phyloP scores from a whole-genome alignment of 768 basidiomycete genomes.

The Lyophyllum semitale region DNA sequence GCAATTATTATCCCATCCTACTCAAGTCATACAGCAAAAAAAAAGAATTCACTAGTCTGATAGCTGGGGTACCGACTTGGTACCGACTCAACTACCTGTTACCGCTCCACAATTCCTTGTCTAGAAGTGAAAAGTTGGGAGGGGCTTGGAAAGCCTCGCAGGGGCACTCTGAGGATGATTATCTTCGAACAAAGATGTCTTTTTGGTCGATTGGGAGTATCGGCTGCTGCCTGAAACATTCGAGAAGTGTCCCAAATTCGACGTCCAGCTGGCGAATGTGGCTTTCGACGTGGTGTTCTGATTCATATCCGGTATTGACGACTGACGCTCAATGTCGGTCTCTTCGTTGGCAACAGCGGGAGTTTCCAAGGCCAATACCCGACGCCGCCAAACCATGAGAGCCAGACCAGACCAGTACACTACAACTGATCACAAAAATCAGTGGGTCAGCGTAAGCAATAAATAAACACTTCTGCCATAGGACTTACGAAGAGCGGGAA shows the following conservation, averaged over 20 bases:
- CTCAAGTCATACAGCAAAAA: too few species aligned
- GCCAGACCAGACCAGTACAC: slow-evolving; percentile 12
- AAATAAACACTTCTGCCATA: not conserved
- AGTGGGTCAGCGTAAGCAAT: not conserved
- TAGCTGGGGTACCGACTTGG: too few species aligned
- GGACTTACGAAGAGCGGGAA: slow-evolving; percentile 50
- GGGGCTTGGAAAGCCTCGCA: slow-evolving; percentile 20
- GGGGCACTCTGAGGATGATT: not conserved
- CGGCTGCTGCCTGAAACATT: slow-evolving; percentile 1
- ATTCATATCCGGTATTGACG: not conserved
- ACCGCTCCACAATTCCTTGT: not conserved
- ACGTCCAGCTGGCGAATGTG: not conserved
- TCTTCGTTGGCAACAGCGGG: slow-evolving; percentile 7
- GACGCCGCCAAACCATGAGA: slow-evolving; percentile 15
- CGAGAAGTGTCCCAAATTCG: not conserved
- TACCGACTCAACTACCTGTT: too few species aligned
- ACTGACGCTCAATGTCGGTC: not conserved
- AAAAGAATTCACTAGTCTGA: too few species aligned
- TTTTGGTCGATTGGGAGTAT: slow-evolving; percentile 1
- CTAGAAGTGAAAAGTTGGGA: slow-evolving; percentile 13
- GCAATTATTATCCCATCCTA: too few species aligned
- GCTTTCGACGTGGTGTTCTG: not conserved
- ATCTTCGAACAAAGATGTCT: not conserved
- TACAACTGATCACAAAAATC: slow-evolving; percentile 1
- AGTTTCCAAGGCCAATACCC: not conserved